phyloP scores from a whole-genome alignment of 2,329 filamentous ascomycete species.

The Cercospora sp. region DNA sequence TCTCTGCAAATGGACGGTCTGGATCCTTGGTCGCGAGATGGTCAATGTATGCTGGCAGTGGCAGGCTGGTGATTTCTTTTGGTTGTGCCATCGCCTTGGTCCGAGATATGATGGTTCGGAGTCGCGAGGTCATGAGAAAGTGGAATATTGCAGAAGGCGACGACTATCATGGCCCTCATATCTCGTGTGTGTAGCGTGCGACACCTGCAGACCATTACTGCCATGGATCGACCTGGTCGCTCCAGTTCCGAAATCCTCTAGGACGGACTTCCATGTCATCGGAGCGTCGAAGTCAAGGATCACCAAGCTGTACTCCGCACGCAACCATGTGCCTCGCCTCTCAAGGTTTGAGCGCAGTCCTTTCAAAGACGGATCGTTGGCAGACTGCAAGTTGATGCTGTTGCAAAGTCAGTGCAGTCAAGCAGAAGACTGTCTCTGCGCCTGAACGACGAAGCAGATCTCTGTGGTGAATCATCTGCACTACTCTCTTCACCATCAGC shows the following conservation, averaged over 20 bases:
- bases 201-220: neutral
- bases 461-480: neutral
- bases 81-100: constrained; percentile 9
- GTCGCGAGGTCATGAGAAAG: constrained; percentile 8
- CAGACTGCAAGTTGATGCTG: neutral
- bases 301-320: neutral
- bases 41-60: constrained; percentile 17
- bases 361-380: neutral
- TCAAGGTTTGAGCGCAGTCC: neutral
- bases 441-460: neutral
- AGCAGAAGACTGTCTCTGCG: neutral
- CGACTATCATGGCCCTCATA: neutral
- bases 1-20: constrained; percentile 12
- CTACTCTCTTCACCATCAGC: neutral
- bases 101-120: constrained; percentile 8
- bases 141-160: neutral
- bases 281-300: neutral
- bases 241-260: constrained; percentile 1
- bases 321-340: neutral
- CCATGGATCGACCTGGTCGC: neutral
- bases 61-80: constrained; percentile 8
- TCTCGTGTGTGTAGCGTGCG: neutral
- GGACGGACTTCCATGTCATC: neutral
- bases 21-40: constrained; percentile 6
- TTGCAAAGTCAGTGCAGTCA: neutral